Evolutionary conservation across 306 rosid species (phyloP), one percentile per base, ranked within the genome.

Genomic region (Prunus padus): DNA sequence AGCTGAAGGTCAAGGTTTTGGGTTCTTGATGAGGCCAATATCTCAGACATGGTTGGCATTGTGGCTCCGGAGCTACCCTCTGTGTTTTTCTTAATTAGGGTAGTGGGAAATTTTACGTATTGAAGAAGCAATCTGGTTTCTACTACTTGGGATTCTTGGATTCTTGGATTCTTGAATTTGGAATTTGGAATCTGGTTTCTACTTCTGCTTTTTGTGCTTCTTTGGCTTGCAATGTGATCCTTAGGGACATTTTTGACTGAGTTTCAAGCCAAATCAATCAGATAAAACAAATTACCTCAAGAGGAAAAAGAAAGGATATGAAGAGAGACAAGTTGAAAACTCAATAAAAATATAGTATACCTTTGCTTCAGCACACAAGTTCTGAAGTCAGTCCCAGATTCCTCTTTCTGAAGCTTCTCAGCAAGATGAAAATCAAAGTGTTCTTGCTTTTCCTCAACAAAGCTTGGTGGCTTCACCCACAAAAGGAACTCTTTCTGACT

Each of bases 381-480:
- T 76, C 81, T 67, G 16, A 69, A 84, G 71, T 46, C 82, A 69
- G 54, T 69, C 70, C 85, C 76, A 62, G 97, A 90, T 82, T 92
- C 98, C 72, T 88, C 96, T 22, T 78, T 80, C 82, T 94, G 98
- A 84, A 94, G 93, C 86, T 86, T 90, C 82, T 91, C 87, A 16
- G 98, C 98, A 64, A 91, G 86, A 84, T 94, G 98, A 77, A 94
- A 94, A 85, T 94, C 98, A 50, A 80, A 72, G 80, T 94, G 98
- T 79, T 94, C 97, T 84, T 82, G 89, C 69, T 97, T 86, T 85
- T 94, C 98, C 76, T 82, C 88, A 42, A 82, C 84, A 76, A 91
- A 92, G 85, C 85, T 85, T 49, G 82, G 88, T 25, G 96, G 98
- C 79, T 91, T 76, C 78, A 90, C 80, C 97, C 98, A 94, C 74